These are phyloP conservation scores for Apophysomyces elegans DNA, from an alignment of 371 early-diverging fungal genomes.

Conservation along the genomic window DNA sequence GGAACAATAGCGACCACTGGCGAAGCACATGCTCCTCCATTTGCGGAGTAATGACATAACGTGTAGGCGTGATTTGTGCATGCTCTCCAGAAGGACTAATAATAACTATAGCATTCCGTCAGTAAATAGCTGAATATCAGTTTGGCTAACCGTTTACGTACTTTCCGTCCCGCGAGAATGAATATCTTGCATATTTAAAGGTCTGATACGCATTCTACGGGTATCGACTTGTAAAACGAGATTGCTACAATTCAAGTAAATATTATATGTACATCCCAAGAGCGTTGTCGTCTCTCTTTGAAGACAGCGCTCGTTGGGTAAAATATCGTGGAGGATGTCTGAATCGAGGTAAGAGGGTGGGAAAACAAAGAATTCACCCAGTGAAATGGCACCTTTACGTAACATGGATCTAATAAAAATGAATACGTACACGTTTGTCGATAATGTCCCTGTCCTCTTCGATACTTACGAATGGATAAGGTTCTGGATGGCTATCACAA, in stretches of 20 bases:
- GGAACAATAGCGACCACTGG: conserved; percentile 39
- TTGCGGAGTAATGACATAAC: conserved; percentile 22
- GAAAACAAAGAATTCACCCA: conserved; percentile 50
- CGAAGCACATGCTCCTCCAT: conserved; percentile 28
- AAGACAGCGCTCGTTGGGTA: conserved; percentile 1
- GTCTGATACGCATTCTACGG: conserved; percentile 35
- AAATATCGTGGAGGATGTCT: neutral
- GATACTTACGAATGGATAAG: conserved; percentile 39
- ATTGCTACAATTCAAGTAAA: conserved; percentile 45
- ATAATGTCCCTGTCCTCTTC: neutral
- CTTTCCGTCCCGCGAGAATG: conserved; percentile 30
- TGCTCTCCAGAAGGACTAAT: conserved; percentile 42
- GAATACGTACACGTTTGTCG: neutral
- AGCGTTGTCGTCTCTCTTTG: neutral
- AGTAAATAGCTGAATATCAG: neutral
- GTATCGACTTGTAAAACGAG: conserved; percentile 46
- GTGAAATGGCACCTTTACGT: conserved; percentile 37
- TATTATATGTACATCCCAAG: conserved; percentile 39
- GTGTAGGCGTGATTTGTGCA: conserved; percentile 24
- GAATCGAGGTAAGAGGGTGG: conserved; percentile 15
- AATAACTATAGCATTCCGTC: conserved; percentile 25
- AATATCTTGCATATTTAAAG: conserved; percentile 25
- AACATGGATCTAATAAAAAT: conserved; percentile 36
- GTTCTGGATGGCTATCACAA: conserved; percentile 43
- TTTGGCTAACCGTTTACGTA: conserved; percentile 9